These are phyloP conservation scores for Ascochyta clinopodiicola DNA, from an alignment of 2,329 filamentous ascomycete species.

Conservation along the genomic window DNA sequence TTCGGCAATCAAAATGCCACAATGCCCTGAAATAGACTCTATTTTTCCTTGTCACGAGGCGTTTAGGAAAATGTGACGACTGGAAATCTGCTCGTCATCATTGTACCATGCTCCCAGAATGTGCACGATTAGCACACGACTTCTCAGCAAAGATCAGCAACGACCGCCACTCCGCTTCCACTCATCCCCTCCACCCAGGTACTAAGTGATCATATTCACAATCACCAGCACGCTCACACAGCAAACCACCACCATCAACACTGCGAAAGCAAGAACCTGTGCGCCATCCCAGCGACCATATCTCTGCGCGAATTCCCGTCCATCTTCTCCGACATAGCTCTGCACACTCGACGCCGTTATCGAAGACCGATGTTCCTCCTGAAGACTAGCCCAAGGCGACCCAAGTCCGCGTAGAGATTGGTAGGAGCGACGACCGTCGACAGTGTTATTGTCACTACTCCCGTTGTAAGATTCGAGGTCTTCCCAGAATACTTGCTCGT, in stretches of 20 bases:
- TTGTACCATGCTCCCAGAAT: too few relatives aligned
- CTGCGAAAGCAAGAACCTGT: not conserved
- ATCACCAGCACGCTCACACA: not conserved
- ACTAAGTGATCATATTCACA: not conserved
- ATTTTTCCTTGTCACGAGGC: too few relatives aligned
- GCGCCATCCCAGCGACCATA: not conserved
- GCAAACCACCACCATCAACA: not conserved
- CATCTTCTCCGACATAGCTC: not conserved
- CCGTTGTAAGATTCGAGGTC: conserved; percentile 1
- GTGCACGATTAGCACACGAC: too few relatives aligned
- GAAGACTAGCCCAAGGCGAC: not conserved
- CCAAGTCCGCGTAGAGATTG: not conserved
- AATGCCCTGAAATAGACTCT: too few relatives aligned
- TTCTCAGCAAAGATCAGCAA: too few relatives aligned
- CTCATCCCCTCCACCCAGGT: too few relatives aligned
- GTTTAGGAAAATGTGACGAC: too few relatives aligned
- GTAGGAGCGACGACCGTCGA: not conserved
- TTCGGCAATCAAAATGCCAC: too few relatives aligned
- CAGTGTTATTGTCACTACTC: not conserved
- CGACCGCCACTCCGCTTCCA: not conserved
- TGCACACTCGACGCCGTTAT: not conserved
- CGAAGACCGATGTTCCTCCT: not conserved
- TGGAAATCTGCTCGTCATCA: too few relatives aligned
- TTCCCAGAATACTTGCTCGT: not conserved
- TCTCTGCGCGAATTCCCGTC: not conserved